Conservation (phyloP, 2,329 filamentous ascomycete genomes). For the Aureobasidium sp. region DNA sequence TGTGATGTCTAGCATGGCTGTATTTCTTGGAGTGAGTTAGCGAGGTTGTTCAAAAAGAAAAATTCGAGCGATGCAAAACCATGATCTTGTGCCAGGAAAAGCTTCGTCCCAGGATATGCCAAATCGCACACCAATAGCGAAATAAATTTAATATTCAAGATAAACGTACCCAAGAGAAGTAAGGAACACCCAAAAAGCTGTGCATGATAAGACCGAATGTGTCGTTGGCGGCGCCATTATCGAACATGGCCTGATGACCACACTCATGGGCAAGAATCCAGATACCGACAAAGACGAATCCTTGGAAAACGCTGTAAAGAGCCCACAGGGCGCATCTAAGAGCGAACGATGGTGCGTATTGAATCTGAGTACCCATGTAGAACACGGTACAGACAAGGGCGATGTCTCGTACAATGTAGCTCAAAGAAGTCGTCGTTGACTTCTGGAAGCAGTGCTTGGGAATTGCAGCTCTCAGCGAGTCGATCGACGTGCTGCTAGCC, state of each 20-base stretch:
- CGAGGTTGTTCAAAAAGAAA: neutral
- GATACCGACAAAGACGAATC: slow-evolving; percentile 57
- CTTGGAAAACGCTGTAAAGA: slow-evolving; percentile 56
- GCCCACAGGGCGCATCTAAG: slow-evolving; percentile 57
- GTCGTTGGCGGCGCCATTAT: slow-evolving; percentile 49
- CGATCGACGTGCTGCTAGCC: neutral
- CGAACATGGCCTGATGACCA: slow-evolving; percentile 61
- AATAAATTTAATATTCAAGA: neutral
- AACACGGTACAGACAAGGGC: slow-evolving; percentile 65
- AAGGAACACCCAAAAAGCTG: slow-evolving; percentile 58
- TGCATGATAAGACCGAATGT: slow-evolving; percentile 56
- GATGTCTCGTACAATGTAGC: slow-evolving; percentile 79
- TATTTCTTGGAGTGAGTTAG: slow-evolving; percentile 37
- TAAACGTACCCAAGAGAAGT: slow-evolving; percentile 52
- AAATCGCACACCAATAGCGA: neutral
- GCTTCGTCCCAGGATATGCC: neutral
- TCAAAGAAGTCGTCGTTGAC: slow-evolving; percentile 63
- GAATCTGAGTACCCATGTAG: slow-evolving; percentile 79
- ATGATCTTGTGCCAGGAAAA: no score
- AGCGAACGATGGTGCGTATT: slow-evolving; percentile 62
- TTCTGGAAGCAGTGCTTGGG: slow-evolving; percentile 96
- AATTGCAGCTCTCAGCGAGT: slow-evolving; percentile 51
- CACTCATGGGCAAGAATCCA: slow-evolving; percentile 67
- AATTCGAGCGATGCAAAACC: no score
- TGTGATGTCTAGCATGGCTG: slow-evolving; percentile 62